Evolutionary conservation across 495 filamentous ascomycete species (phyloP).

Genomic region (Clavariopsis aquatica): DNA sequence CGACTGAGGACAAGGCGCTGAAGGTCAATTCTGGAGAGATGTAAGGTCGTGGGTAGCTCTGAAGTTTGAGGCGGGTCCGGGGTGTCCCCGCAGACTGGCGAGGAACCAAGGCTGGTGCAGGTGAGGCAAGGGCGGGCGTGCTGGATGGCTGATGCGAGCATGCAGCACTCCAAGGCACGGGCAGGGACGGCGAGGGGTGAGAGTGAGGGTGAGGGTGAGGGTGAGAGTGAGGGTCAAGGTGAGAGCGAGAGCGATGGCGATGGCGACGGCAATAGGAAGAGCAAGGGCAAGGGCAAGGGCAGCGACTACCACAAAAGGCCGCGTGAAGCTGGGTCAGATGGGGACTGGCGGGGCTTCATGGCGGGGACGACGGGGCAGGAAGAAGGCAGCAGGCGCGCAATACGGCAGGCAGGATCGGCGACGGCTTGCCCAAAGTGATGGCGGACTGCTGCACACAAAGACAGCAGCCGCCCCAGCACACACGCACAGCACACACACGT

Average conservation of each 20-base stretch:
- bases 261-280: too few relatives aligned
- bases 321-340: too few relatives aligned
- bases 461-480: background rate
- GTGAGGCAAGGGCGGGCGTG: background rate
- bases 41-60: background rate
- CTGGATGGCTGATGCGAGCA: background rate
- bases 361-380: background rate
- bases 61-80: background rate
- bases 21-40: background rate
- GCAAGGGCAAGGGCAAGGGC: too few relatives aligned
- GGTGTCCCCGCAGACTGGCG: background rate
- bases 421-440: background rate
- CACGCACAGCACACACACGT: background rate
- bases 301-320: too few relatives aligned
- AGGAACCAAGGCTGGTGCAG: background rate
- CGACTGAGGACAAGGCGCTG: background rate
- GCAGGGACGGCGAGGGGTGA: background rate
- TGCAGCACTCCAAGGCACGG: background rate
- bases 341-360: too few relatives aligned
- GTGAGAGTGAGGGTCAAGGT: background rate
- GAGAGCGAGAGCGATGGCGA: too few relatives aligned
- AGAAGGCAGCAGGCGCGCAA: background rate
- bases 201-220: background rate
- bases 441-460: background rate
- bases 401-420: slow-evolving; percentile 7